Percentiles rank a stretch among this genome's conserved stretches.
phyloP scores from a whole-genome alignment of 495 filamentous ascomycete genomes.

The Rostrohypoxylon terebratum region DNA sequence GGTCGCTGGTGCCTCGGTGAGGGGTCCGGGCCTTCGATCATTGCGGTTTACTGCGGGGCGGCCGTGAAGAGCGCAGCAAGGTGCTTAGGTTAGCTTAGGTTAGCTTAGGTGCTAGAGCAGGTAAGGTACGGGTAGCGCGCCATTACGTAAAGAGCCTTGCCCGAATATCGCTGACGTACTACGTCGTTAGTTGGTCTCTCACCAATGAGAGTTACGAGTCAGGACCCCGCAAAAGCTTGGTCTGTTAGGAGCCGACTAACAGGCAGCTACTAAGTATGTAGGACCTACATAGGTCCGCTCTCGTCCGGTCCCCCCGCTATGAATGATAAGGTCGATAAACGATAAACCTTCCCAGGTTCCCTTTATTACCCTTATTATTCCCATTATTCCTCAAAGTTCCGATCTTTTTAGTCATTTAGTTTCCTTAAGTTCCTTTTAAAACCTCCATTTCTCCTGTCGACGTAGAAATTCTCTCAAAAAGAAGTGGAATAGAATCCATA shows the following conservation, averaged over 20 bases:
- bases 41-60: constrained; percentile 56
- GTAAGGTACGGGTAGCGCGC: background rate
- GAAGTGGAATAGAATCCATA: constrained; percentile 19
- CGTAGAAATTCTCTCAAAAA: constrained; percentile 3
- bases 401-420: constrained; percentile 4
- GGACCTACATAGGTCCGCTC: background rate
- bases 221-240: constrained; percentile 48
- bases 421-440: background rate
- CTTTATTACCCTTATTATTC: constrained; percentile 13
- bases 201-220: constrained; percentile 36
- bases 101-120: too few relatives aligned
- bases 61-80: constrained; percentile 14
- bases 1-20: constrained; percentile 23
- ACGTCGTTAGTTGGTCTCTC: constrained; percentile 13
- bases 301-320: constrained; percentile 15
- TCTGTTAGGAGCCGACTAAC: background rate
- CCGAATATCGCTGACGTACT: constrained; percentile 50
- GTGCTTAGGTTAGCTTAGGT: too few relatives aligned
- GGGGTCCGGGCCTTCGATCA: constrained; percentile 44
- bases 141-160: constrained; percentile 37
- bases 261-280: too few relatives aligned
- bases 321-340: constrained; percentile 38
- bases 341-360: constrained; percentile 6
- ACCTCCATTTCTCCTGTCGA: constrained; percentile 14
- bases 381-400: constrained; percentile 20